Conservation (phyloP, 352 stramenopile genomes). For the Globisporangium alternatum region DNA sequence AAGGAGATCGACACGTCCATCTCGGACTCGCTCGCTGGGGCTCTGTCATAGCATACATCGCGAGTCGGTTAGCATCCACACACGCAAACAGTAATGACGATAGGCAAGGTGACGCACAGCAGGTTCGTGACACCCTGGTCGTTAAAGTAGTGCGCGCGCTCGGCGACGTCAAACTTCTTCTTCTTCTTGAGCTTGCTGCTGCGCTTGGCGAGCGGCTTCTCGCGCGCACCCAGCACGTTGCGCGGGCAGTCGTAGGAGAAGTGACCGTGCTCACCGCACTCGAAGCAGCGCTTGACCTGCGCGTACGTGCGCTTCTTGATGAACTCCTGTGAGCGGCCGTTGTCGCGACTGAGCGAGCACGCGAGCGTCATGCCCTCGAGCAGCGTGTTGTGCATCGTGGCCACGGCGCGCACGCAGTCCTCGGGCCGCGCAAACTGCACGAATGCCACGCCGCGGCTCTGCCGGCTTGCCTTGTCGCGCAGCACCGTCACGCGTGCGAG, state of each 20-base stretch:
- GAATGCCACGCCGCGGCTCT: conserved; percentile 78
- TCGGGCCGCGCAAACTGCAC: conserved; percentile 78
- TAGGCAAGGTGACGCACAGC: conserved; percentile 39
- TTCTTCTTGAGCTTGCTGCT: conserved; percentile 57
- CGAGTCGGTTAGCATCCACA: background rate
- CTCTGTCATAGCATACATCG: conserved; percentile 25
- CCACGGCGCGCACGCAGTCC: conserved; percentile 53
- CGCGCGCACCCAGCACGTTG: conserved; percentile 73
- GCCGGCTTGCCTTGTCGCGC: conserved; percentile 68
- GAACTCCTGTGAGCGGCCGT: conserved; percentile 77
- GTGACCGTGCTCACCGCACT: conserved; percentile 75
- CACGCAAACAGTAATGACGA: background rate
- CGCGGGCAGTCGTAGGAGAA: conserved; percentile 82
- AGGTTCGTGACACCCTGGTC: conserved; percentile 57
- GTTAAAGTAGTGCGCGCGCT: conserved; percentile 69
- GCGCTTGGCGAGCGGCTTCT: conserved; percentile 39
- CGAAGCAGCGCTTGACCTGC: conserved; percentile 69
- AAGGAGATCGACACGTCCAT: conserved; percentile 63
- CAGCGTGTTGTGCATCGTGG: conserved; percentile 50
- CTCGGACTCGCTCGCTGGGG: conserved; percentile 42
- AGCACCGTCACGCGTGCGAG: conserved; percentile 75
- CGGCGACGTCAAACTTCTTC: conserved; percentile 55
- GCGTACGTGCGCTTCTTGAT: conserved; percentile 79
- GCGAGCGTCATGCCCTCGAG: conserved; percentile 65
- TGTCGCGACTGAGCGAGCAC: conserved; percentile 72